Conservation (phyloP, 2,329 filamentous ascomycete genomes). For the Tolypocladium pustulatum region DNA sequence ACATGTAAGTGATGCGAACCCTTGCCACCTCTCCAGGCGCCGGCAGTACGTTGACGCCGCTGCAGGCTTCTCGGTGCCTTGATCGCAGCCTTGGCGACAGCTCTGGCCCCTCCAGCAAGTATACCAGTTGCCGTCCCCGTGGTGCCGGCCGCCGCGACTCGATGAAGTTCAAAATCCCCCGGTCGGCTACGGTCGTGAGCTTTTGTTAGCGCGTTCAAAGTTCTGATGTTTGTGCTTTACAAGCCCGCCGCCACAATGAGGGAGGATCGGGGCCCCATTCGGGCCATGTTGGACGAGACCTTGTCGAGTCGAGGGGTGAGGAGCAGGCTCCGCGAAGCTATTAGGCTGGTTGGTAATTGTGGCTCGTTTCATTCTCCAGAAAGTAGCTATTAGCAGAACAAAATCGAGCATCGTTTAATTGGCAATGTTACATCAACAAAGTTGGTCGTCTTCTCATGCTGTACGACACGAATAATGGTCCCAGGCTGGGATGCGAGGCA, state of each 20-base stretch:
- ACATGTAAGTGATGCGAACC: slow-evolving; percentile 10
- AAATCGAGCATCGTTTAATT: background rate
- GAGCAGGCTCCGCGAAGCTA: background rate
- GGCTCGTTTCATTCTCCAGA: background rate
- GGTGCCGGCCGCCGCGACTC: background rate
- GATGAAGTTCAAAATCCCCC: background rate
- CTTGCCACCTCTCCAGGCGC: background rate
- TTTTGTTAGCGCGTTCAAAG: background rate
- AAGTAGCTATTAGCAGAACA: background rate
- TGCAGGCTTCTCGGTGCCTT: slow-evolving; percentile 10
- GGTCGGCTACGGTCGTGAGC: background rate
- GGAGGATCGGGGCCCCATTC: background rate
- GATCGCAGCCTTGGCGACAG: slow-evolving; percentile 8
- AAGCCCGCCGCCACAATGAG: background rate
- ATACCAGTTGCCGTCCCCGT: background rate
- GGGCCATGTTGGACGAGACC: background rate
- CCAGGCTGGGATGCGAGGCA: background rate
- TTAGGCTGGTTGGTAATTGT: background rate
- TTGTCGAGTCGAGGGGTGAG: background rate
- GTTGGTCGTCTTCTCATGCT: background rate
- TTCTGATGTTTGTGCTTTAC: background rate
- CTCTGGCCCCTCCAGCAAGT: slow-evolving; percentile 2
- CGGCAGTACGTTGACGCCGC: slow-evolving; percentile 5
- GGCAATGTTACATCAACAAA: background rate
- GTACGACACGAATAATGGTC: background rate